Conservation (phyloP, 139 green algal genomes). For the Edaphochlamys debaryana region DNA sequence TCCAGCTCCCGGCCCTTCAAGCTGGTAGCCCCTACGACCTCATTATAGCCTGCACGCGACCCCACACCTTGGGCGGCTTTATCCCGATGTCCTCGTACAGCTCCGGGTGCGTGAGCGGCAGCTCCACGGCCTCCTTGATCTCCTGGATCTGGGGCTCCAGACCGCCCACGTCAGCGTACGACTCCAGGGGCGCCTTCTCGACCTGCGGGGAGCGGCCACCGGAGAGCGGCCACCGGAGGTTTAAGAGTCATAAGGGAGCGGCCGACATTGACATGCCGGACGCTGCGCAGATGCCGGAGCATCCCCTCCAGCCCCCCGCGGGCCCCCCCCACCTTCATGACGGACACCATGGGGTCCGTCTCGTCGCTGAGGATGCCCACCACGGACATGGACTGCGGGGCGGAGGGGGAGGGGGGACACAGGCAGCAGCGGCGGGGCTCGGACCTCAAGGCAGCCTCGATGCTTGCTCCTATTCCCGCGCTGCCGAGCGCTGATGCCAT, state of each 20-base stretch:
- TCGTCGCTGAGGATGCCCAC: slow-evolving; percentile 97
- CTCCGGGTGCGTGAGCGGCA: slow-evolving; percentile 98
- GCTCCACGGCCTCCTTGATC: slow-evolving; percentile 99
- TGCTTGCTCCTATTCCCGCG: too few relatives aligned
- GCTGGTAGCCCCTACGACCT: too few relatives aligned
- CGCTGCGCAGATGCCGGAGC: too few relatives aligned
- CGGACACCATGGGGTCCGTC: slow-evolving; percentile 98
- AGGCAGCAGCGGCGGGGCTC: neutral
- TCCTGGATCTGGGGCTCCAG: slow-evolving; percentile 95
- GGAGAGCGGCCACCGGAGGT: too few relatives aligned
- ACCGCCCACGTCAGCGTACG: slow-evolving; percentile 97
- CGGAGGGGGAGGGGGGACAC: neutral
- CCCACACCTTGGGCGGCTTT: slow-evolving; percentile 94
- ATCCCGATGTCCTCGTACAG: slow-evolving; percentile 99
- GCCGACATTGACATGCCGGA: too few relatives aligned
- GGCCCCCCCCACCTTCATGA: slow-evolving; percentile 98
- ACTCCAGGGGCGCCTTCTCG: slow-evolving; percentile 97
- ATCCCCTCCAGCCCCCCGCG: too few relatives aligned
- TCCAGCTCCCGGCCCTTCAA: too few relatives aligned
- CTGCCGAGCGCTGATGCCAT: too few relatives aligned
- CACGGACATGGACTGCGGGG: slow-evolving; percentile 86
- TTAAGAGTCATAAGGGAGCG: too few relatives aligned
- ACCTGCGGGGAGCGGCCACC: too few relatives aligned
- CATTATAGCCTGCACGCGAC: too few relatives aligned
- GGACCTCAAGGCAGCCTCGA: too few relatives aligned